Base-by-base conservation (phyloP, 2,329 filamentous ascomycete genomes). In the Sarocladium oryzae region DNA sequence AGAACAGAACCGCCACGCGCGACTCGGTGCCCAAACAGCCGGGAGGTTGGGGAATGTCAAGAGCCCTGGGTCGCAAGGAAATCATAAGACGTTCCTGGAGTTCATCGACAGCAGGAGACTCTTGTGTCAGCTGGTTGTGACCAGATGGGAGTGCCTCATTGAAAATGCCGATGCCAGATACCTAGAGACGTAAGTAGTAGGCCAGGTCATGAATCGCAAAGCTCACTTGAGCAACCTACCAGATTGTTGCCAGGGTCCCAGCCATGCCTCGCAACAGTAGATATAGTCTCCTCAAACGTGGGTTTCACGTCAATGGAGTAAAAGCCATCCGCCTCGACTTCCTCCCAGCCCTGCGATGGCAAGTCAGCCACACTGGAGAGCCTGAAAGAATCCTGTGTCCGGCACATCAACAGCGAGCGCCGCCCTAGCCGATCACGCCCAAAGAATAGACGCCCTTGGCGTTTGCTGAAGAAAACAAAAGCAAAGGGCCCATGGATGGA, bases 361-460 rank as follows among this genome's bases (percentile, higher is more conserved):
- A 60, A 70, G 58, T 84, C 83, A 9, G 84, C 78, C 51, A 92
- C 70, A 64, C 90, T 96, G 54, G 84, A 88, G 24, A 96, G 69
- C 9, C 76, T 73, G 35, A 93, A 63, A 4, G 70, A 60, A 1
- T 61, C 56, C n/a, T 69, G 65, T n/a, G 66, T 16, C 10, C 37
- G 60, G 51, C 78, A 77, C 16, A 77, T 69, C 38, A 96, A 73
- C 32, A 99, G 72, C 13, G 93, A 97, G 46, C 93, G 81, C 52
- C 93, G 79, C 8, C 93, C 93, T 2, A 99, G 76, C 53, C 87
- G 86, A 66, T 99, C 93, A 56, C 93, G 81, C 6, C 88, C 90
- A 65, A 88, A 96, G 67, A 85, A 95, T 13, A 97, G 57, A 37
- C 77, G 77, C 9, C 71, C 72, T 50, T 77, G 72, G 9, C 65